Evolutionary conservation across 768 basidiomycete genomes (phyloP).

Genomic region (Lactarius sanguifluus): DNA sequence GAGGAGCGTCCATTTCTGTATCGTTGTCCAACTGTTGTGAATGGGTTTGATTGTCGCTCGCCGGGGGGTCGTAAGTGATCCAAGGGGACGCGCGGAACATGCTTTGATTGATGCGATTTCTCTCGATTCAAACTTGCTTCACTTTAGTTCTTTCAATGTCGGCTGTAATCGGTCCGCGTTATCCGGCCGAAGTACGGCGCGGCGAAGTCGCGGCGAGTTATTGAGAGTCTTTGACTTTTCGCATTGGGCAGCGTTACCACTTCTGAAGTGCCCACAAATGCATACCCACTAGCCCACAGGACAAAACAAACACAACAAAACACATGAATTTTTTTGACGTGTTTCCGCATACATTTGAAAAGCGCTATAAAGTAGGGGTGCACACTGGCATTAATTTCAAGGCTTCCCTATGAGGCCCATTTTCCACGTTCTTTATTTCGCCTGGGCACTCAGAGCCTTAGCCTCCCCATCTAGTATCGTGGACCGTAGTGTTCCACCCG

Average conservation of each 20-base stretch:
- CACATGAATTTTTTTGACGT: too few species aligned
- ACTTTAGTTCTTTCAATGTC: neutral
- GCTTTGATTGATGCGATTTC: constrained; percentile 26
- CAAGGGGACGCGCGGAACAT: constrained; percentile 65
- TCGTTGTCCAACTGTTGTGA: constrained; percentile 40
- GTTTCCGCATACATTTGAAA: too few species aligned
- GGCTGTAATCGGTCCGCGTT: neutral
- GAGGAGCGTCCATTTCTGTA: constrained; percentile 75
- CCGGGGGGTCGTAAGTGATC: constrained; percentile 48
- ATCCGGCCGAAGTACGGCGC: neutral
- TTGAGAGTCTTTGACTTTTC: too few species aligned
- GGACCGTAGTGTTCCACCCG: constrained; percentile 30
- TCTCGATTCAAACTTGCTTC: neutral
- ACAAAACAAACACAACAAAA: too few species aligned
- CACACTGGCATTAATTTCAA: too few species aligned
- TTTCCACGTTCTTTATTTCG: neutral
- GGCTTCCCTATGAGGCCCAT: neutral
- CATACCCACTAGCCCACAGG: too few species aligned
- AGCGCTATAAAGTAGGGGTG: too few species aligned
- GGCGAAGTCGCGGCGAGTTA: too few species aligned
- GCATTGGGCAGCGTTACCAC: too few species aligned
- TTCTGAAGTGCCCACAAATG: too few species aligned
- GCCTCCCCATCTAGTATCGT: constrained; percentile 11
- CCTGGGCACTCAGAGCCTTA: constrained; percentile 7
- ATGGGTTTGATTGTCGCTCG: constrained; percentile 9